phyloP scores from a whole-genome alignment of 805 yeast species.

The Candida dajiaensis region DNA sequence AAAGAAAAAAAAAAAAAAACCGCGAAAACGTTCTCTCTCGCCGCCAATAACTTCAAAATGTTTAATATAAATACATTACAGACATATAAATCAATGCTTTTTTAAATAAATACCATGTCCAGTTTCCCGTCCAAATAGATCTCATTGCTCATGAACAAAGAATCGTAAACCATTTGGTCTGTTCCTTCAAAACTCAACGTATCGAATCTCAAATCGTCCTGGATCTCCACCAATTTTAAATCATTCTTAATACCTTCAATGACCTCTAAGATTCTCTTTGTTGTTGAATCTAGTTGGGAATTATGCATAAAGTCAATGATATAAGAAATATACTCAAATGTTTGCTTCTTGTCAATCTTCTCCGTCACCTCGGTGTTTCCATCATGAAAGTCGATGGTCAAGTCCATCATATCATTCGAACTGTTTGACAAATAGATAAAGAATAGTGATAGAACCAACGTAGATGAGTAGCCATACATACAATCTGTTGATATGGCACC shows the following conservation, averaged over 20 bases:
- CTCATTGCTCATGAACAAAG: slow-evolving; percentile 22
- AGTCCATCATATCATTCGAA: slow-evolving; percentile 17
- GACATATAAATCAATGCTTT: background rate
- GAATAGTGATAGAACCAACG: slow-evolving; percentile 36
- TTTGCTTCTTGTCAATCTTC: slow-evolving; percentile 15
- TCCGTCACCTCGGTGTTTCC: background rate
- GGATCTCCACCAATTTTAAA: slow-evolving; percentile 30
- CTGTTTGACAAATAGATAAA: slow-evolving; percentile 27
- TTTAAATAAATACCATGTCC: background rate
- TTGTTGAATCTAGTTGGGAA: slow-evolving; percentile 33
- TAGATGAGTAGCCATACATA: slow-evolving; percentile 38
- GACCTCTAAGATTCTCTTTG: slow-evolving; percentile 37
- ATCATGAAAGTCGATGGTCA: slow-evolving; percentile 4
- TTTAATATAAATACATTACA: too few relatives aligned
- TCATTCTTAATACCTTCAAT: slow-evolving; percentile 37
- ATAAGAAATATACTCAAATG: slow-evolving; percentile 17
- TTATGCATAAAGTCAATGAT: slow-evolving; percentile 20
- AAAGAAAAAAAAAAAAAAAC: too few relatives aligned
- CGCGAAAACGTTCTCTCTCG: background rate
- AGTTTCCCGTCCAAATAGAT: slow-evolving; percentile 17
- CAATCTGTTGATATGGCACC: slow-evolving; percentile 42
- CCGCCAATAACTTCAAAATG: background rate
- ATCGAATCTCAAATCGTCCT: slow-evolving; percentile 21
- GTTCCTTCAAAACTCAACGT: slow-evolving; percentile 15
- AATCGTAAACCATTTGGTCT: slow-evolving; percentile 17